Base-by-base conservation (phyloP, 169 alveolate genomes). In the Cryptosporidium baileyi region DNA sequence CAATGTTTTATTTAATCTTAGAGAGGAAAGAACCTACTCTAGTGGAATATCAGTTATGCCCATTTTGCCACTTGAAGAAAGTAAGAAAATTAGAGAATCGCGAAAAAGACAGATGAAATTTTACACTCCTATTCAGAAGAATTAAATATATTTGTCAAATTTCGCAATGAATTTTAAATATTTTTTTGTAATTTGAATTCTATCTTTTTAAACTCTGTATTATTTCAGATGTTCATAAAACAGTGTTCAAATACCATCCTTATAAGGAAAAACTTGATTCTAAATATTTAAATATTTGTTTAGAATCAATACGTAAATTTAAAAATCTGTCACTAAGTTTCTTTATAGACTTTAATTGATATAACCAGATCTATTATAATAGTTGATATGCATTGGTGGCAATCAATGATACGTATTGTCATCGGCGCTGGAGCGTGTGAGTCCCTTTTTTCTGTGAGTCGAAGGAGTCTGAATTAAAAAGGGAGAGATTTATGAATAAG, bases 361-460 rank as follows among this genome's bases (percentile, higher is more conserved):
- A 26, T 43, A 7, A 6, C 28, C 1, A 22, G 80, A 63, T 63
- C 80, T 63, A 63, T 38, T 38, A 63, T 63, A 8, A 59, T 30
- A 59, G 32, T 51, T 47, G 15, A 26, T 60, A 15, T 60, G 74
- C 74, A 60, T 36, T 43, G 8, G 15, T 63, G 59, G 26, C 7
- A 28, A 41, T 13, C 26, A 34, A 19, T 49, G 7, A 6, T 67
- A 67, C 82, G 82, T 67, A 67, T 47, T 34, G 28, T 30, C 36
- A 36, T 67, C 47, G 63, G 82, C 82, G 82, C 82, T 67, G 63
- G 63, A 45, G 63, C 82, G 82, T 67, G 82, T 67, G 80, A 60
- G 57, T 40, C 80, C 80, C 57, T 11, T 43, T 43, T 43, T 43
- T 43, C n/a, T n/a, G n/a, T n/a, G n/a, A n/a, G n/a, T n/a, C n/a